Percentiles rank a stretch among this genome's conserved stretches.
Evolutionary conservation across 805 yeast genomes (phyloP).

Genomic region (Teunomyces kruisii): DNA sequence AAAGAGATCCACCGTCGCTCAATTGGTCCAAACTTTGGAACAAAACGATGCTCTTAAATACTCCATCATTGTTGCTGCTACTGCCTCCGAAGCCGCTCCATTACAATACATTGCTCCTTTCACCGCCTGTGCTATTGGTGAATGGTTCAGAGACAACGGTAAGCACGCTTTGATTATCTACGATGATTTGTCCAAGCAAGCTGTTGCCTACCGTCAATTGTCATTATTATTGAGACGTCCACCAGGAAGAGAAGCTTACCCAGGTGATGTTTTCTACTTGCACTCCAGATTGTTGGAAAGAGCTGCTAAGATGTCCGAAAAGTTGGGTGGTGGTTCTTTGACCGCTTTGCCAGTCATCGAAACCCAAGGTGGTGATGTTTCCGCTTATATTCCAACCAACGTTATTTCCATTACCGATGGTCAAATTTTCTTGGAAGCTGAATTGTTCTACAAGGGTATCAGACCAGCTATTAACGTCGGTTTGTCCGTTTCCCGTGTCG

Average conservation of each 20-base stretch:
- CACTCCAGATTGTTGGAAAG: constrained; percentile 94
- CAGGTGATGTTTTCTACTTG: constrained; percentile 95
- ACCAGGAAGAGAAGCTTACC: constrained; percentile 96
- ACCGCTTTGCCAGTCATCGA: constrained; percentile 96
- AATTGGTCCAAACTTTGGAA: constrained; percentile 98
- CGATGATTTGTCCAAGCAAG: constrained; percentile 99
- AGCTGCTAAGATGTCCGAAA: constrained; percentile 95
- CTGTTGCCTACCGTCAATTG: constrained; percentile 99
- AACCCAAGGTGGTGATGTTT: constrained; percentile 99
- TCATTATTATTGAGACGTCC: constrained; percentile 96
- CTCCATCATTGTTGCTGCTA: constrained; percentile 97
- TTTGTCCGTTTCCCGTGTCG: constrained; percentile 99
- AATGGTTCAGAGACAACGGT: constrained; percentile 99
- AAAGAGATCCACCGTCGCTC: constrained; percentile 99
- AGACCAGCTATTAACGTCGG: constrained; percentile 99
- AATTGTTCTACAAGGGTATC: constrained; percentile 99
- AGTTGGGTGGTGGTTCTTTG: constrained; percentile 89
- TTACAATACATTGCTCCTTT: constrained; percentile 99
- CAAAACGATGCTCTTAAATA: constrained; percentile 97
- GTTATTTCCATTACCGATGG: constrained; percentile 97
- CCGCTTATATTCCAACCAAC: constrained; percentile 96
- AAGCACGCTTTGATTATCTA: constrained; percentile 94
- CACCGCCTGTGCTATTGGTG: constrained; percentile 99
- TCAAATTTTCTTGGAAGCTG: constrained; percentile 98
- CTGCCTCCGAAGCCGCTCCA: constrained; percentile 99